phyloP scores from a whole-genome alignment of 2,329 filamentous ascomycete species.

The Talaromyces amestolkiae region DNA sequence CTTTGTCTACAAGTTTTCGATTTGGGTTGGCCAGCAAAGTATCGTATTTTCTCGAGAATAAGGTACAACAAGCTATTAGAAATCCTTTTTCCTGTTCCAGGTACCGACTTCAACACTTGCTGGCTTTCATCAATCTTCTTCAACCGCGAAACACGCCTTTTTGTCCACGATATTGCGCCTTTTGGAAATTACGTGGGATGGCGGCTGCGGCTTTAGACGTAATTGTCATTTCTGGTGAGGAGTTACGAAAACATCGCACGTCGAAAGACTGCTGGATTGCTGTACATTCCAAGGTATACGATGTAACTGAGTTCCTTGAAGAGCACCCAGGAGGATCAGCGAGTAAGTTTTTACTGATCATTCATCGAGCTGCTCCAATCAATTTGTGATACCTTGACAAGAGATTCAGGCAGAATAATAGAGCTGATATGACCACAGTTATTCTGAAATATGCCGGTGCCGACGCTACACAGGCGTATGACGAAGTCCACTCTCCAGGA shows the following conservation, averaged over 20 bases:
- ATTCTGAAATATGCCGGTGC: conserved; percentile 14
- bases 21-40: background rate
- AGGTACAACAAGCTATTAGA: background rate
- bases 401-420: background rate
- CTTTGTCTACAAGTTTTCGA: background rate
- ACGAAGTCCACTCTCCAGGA: conserved; percentile 14
- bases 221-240: background rate
- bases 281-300: conserved; percentile 84
- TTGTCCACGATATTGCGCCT: background rate
- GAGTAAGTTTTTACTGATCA: background rate
- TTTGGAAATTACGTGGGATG: background rate
- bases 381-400: background rate
- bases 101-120: background rate
- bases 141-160: background rate
- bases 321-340: conserved; percentile 79
- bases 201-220: background rate
- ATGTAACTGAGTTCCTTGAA: conserved; percentile 86
- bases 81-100: background rate
- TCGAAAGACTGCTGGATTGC: conserved; percentile 32
- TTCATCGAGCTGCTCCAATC: background rate
- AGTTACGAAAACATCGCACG: conserved; percentile 11
- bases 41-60: background rate
- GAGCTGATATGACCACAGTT: background rate
- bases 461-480: conserved; percentile 11
- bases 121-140: background rate